Percentiles rank a stretch among this genome's conserved stretches.
These are phyloP conservation scores for Fusarium sp. DNA, from an alignment of 2,329 filamentous ascomycete species.

Conservation along the genomic window DNA sequence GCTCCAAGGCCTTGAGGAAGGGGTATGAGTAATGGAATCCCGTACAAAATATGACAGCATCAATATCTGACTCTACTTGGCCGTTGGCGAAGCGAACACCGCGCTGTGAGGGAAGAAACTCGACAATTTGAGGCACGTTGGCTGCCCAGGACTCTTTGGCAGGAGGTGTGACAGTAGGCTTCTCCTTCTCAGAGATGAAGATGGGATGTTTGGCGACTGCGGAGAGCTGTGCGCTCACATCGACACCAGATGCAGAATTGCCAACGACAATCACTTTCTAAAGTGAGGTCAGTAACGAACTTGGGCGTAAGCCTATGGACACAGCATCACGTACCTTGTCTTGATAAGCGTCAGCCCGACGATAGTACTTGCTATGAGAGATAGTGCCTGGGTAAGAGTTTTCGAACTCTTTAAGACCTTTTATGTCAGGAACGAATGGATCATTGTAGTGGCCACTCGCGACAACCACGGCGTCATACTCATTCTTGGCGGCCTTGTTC, in stretches of 20 bases:
- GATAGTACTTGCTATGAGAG: conserved; percentile 79
- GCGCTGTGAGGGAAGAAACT: conserved; percentile 60
- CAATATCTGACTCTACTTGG: conserved; percentile 74
- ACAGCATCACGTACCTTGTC: conserved; percentile 47
- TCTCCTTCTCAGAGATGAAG: conserved; percentile 67
- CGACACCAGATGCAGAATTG: conserved; percentile 79
- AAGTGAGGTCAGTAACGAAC: conserved; percentile 39
- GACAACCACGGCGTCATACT: conserved; percentile 75
- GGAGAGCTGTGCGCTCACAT: conserved; percentile 78
- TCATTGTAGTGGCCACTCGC: conserved; percentile 76
- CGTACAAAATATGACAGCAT: conserved; percentile 86
- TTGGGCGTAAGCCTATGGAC: too few relatives aligned
- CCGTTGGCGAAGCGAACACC: conserved; percentile 76
- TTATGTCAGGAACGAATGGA: conserved; percentile 71
- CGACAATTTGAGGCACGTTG: conserved; percentile 63
- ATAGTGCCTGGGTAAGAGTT: conserved; percentile 64
- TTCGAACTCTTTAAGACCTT: conserved; percentile 70
- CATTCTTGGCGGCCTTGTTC: conserved; percentile 36
- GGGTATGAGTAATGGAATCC: conserved; percentile 89
- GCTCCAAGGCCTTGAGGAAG: conserved; percentile 67
- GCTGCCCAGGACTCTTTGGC: conserved; percentile 53
- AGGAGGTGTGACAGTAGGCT: conserved; percentile 42
- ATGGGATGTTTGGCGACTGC: conserved; percentile 68
- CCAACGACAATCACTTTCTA: conserved; percentile 79
- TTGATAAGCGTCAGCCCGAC: conserved; percentile 58